These are phyloP conservation scores for Solanum piurae DNA, from an alignment of 257 asterid species.

Conservation along the genomic window DNA sequence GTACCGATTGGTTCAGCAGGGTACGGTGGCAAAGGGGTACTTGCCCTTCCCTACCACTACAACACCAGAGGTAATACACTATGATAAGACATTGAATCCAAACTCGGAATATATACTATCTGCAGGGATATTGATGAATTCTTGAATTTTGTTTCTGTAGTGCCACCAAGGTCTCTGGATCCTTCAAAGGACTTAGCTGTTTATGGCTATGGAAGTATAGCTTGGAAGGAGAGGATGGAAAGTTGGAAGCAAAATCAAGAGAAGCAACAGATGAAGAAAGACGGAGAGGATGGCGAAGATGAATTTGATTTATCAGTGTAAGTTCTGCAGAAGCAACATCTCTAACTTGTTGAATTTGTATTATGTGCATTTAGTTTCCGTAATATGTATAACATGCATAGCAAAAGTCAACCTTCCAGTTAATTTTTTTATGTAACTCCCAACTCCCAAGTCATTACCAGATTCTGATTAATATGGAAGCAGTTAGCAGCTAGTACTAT, in stretches of 20 bases:
- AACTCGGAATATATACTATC: not conserved
- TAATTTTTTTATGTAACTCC: not conserved
- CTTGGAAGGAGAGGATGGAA: slow-evolving; percentile 26
- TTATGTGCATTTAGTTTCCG: not conserved
- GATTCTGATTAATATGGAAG: not conserved
- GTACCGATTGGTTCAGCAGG: not conserved
- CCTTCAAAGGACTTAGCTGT: slow-evolving; percentile 21
- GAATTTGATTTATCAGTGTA: slow-evolving; percentile 11
- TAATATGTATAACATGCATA: too few species aligned
- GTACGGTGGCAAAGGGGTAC: not conserved
- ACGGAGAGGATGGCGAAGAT: not conserved
- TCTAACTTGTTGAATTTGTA: not conserved
- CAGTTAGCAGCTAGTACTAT: not conserved
- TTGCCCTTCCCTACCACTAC: not conserved
- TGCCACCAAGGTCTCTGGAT: slow-evolving; percentile 13
- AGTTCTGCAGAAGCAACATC: not conserved
- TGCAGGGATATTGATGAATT: not conserved
- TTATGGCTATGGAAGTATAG: slow-evolving; percentile 23
- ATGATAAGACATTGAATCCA: not conserved
- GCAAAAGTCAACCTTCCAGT: not conserved
- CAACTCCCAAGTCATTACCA: not conserved
- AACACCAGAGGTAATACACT: not conserved
- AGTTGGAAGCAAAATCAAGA: slow-evolving; percentile 13
- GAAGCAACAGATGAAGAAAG: not conserved
- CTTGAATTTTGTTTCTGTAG: slow-evolving; percentile 1